Evolutionary conservation across 345 rosid genomes (phyloP), one percentile per base, ranked within the genome.

Genomic region (Luvunga scandens): DNA sequence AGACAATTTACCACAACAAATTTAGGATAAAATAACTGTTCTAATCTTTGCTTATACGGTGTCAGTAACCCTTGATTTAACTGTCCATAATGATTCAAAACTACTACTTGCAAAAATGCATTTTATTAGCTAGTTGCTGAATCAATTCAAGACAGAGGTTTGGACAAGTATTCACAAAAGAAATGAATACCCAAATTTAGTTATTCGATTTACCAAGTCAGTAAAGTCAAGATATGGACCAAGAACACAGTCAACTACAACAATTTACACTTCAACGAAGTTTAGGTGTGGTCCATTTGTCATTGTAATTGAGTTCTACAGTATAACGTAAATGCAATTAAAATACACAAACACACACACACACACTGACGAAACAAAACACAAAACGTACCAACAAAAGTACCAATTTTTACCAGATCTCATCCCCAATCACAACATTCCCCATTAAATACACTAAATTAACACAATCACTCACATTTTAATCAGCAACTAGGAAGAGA

Each of bases 341-440:
- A 50, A 50, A 10, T 0, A 34, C 36, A 34, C 33, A 31, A 3
- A 39, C 6, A 65, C 21, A 33, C 36, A 66, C 69, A 33, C 0
- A 10, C 42, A 66, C 27, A 8, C 69, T 3, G 2, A 69, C 76
- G 24, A 42, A 33, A 9, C 22, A 22, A 36, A 14, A 38, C n/a
- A 63, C 67, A 66, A 59, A 72, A 72, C 33, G 59, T 16, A 69
- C 65, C 25, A 56, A 72, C 34, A 36, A 31, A 18, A 7, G 22
- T 25, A 73, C 53, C 66, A 60, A 79, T 73, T 34, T 76, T 18
- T 53, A 18, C 67, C 45, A 81, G 84, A 85, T 85, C 83, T 76
- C 77, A 66, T 72, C 33, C 59, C 22, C 70, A 64, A 68, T 18
- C 24, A 14, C 24, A 77, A 48, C 19, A 45, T 19, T n/a, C 50